Conservation (phyloP, 2,329 filamentous ascomycete species). For the Cadophora sp. region DNA sequence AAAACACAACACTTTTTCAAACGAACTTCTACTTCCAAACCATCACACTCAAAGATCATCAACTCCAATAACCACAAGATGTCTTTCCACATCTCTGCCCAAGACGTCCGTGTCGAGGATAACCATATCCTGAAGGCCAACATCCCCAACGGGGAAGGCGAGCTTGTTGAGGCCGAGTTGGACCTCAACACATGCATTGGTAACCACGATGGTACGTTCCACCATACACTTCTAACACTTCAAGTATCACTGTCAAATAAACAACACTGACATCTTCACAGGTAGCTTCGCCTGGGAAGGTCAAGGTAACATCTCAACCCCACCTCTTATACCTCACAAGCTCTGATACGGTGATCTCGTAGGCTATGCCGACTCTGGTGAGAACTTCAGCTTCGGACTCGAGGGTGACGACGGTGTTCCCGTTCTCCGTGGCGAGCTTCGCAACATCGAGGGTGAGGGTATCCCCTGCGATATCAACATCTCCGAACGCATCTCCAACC, state of each 20-base stretch:
- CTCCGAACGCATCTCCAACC: slow-evolving; percentile 50
- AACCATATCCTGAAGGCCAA: slow-evolving; percentile 59
- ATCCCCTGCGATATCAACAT: slow-evolving; percentile 50
- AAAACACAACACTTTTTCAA: neutral
- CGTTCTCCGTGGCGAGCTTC: slow-evolving; percentile 49
- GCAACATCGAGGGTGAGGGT: slow-evolving; percentile 44
- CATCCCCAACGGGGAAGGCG: slow-evolving; percentile 52
- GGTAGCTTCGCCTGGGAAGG: slow-evolving; percentile 47
- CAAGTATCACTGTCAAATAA: neutral
- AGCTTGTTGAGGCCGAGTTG: slow-evolving; percentile 51
- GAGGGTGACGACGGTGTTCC: slow-evolving; percentile 50
- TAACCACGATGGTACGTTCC: slow-evolving; percentile 55
- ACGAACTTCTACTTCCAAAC: neutral
- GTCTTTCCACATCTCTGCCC: slow-evolving; percentile 59
- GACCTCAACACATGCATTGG: slow-evolving; percentile 62
- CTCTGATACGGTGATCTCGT: slow-evolving; percentile 1
- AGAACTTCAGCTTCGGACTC: slow-evolving; percentile 46
- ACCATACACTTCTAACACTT: neutral
- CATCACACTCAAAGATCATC: neutral
- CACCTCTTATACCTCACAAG: neutral
- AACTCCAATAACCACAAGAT: slow-evolving; percentile 52
- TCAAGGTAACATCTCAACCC: slow-evolving; percentile 7
- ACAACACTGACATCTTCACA: neutral
- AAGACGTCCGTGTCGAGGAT: slow-evolving; percentile 54
- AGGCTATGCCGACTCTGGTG: slow-evolving; percentile 47